These are phyloP conservation scores for Thielaviopsis punctulata DNA, from an alignment of 2,329 filamentous ascomycete species.

Conservation along the genomic window DNA sequence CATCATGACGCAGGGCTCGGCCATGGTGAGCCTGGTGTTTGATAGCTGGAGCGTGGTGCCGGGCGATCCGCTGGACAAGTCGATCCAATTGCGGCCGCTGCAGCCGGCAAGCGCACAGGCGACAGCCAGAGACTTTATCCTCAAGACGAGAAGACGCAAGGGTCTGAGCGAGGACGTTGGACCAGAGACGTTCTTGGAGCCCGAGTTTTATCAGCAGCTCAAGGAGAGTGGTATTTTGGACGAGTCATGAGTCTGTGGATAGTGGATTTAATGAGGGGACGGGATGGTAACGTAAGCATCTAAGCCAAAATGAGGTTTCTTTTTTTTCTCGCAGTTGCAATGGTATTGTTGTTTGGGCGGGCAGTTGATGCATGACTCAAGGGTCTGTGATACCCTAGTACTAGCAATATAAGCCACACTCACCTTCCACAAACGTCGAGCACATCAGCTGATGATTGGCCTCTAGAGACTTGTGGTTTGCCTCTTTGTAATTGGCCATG, in stretches of 20 bases:
- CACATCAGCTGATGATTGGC: too few species aligned
- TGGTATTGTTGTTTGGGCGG: too few species aligned
- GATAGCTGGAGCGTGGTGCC: conserved; percentile 94
- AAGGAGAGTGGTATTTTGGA: conserved; percentile 81
- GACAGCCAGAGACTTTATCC: conserved; percentile 84
- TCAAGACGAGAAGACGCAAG: conserved; percentile 89
- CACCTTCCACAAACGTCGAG: too few species aligned
- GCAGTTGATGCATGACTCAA: too few species aligned
- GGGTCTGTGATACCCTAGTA: background rate
- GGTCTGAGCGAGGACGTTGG: conserved; percentile 89
- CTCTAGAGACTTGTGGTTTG: too few species aligned
- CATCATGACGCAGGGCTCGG: conserved; percentile 88
- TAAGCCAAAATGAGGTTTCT: background rate
- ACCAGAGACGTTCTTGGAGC: conserved; percentile 90
- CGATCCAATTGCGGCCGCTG: conserved; percentile 63
- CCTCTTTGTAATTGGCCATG: too few species aligned
- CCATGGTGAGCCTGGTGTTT: conserved; percentile 80
- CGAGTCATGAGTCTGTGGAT: conserved; percentile 19
- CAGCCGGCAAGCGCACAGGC: conserved; percentile 79
- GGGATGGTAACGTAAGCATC: background rate
- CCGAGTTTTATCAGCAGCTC: conserved; percentile 75
- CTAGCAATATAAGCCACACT: background rate
- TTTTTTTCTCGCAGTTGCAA: background rate
- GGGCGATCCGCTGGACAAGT: conserved; percentile 82
- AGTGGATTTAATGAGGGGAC: background rate